These are phyloP conservation scores for Pharnaceum exiguum DNA, from an alignment of 148 eudicot genomes.

Conservation along the genomic window DNA sequence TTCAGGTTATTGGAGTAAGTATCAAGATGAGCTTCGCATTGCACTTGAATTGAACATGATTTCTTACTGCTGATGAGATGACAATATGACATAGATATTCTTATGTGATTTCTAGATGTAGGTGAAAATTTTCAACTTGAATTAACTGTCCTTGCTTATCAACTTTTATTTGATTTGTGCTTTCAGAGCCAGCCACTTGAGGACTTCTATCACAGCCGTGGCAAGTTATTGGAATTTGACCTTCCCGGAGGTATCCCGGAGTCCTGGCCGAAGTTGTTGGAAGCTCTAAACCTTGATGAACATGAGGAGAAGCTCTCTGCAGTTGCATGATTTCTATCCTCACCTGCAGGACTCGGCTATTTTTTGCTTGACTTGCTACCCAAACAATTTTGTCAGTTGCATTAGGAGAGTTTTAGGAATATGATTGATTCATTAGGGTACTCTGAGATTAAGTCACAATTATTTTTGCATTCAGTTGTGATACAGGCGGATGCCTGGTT, in stretches of 20 bases:
- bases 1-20: no score
- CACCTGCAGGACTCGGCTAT: conserved; percentile 3
- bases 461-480: neutral
- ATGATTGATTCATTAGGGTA: conserved; percentile 5
- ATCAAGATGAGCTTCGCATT: no score
- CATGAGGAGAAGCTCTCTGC: conserved; percentile 76
- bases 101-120: no score
- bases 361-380: conserved; percentile 48
- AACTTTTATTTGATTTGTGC: neutral
- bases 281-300: conserved; percentile 85
- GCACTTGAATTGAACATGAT: no score
- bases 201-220: conserved; percentile 66
- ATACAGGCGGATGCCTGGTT: conserved; percentile 29
- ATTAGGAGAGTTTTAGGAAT: no score
- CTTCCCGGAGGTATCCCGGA: conserved; percentile 98
- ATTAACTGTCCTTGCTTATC: neutral
- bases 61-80: no score
- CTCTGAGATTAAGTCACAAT: neutral
- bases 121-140: neutral
- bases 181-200: conserved; percentile 93
- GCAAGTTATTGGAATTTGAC: conserved; percentile 78
- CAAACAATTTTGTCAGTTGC: conserved; percentile 39
- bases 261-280: conserved; percentile 91
- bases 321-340: conserved; percentile 32
- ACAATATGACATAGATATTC: no score